phyloP scores from a whole-genome alignment of 139 green algal genomes.

The Zygnema circumcarinatum region DNA sequence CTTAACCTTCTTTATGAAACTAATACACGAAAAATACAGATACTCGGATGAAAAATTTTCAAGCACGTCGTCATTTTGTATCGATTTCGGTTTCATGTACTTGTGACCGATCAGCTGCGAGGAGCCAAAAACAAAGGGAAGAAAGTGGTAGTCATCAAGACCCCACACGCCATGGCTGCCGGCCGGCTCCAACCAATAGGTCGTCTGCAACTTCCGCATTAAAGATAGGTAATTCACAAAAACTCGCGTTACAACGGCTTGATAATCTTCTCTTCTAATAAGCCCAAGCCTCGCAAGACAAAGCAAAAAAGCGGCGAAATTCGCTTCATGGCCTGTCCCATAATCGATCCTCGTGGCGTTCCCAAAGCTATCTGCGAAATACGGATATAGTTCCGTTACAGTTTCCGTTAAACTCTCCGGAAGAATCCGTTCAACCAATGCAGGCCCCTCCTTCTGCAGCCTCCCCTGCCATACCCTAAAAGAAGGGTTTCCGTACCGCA shows the following conservation, averaged over 20 bases:
- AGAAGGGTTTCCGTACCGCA: conserved; percentile 94
- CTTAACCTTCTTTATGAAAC: conserved; percentile 78
- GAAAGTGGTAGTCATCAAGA: conserved; percentile 98
- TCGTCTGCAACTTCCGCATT: conserved; percentile 80
- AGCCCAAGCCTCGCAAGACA: conserved; percentile 87
- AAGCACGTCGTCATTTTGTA: conserved; percentile 77
- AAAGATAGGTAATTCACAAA: conserved; percentile 84
- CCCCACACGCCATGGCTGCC: conserved; percentile 96
- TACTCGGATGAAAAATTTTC: conserved; percentile 77
- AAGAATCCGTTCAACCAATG: conserved; percentile 31
- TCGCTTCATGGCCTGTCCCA: conserved; percentile 89
- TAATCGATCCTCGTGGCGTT: conserved; percentile 95
- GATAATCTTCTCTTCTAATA: conserved; percentile 64
- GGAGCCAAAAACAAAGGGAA: conserved; percentile 93
- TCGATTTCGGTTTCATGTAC: conserved; percentile 79
- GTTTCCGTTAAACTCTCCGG: conserved; percentile 47
- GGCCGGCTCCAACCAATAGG: conserved; percentile 95
- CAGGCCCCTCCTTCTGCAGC: conserved; percentile 21
- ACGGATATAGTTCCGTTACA: conserved; percentile 79
- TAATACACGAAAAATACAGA: conserved; percentile 82
- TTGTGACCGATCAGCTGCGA: conserved; percentile 82
- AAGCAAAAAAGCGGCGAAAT: conserved; percentile 87
- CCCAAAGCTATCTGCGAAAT: conserved; percentile 89
- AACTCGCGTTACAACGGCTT: conserved; percentile 66
- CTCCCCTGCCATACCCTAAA: conserved; percentile 81